Percentiles rank a stretch among this genome's conserved stretches.
phyloP scores from a whole-genome alignment of 805 yeast species.

The Phaffomyces thermotolerans region DNA sequence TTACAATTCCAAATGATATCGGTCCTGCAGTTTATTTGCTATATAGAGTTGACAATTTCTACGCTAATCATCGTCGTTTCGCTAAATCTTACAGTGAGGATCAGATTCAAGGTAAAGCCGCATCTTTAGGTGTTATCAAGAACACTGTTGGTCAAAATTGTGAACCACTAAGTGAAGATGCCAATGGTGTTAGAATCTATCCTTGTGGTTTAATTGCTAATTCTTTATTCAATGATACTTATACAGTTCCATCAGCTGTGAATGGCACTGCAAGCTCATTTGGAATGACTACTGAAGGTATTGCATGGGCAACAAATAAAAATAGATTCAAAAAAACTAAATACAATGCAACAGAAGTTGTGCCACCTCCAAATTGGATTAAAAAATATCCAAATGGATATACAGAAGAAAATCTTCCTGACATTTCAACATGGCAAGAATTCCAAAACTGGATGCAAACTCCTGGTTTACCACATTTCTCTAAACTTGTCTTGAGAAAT shows the following conservation, averaged over 20 bases:
- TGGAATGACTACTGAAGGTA: slow-evolving; percentile 43
- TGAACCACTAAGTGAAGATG: slow-evolving; percentile 51
- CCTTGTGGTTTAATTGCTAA: slow-evolving; percentile 87
- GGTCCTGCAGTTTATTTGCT: slow-evolving; percentile 69
- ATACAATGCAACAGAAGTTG: slow-evolving; percentile 53
- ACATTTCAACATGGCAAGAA: slow-evolving; percentile 57
- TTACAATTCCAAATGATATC: slow-evolving; percentile 64
- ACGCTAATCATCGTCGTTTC: slow-evolving; percentile 90
- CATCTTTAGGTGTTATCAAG: slow-evolving; percentile 44
- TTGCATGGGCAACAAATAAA: slow-evolving; percentile 68
- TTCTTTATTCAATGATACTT: slow-evolving; percentile 73
- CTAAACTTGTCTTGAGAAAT: slow-evolving; percentile 60
- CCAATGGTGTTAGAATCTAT: slow-evolving; percentile 52
- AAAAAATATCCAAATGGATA: slow-evolving; percentile 69
- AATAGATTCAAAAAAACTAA: slow-evolving; percentile 56
- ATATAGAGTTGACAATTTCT: slow-evolving; percentile 82
- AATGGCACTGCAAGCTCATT: slow-evolving; percentile 29
- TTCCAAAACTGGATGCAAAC: slow-evolving; percentile 86
- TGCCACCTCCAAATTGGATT: slow-evolving; percentile 82
- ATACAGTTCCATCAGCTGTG: slow-evolving; percentile 34
- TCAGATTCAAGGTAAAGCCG: slow-evolving; percentile 74
- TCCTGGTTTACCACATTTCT: slow-evolving; percentile 62
- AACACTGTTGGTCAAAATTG: slow-evolving; percentile 47
- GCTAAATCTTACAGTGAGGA: slow-evolving; percentile 82
- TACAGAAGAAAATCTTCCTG: slow-evolving; percentile 61